These are phyloP conservation scores for Hirschfeldia incana DNA, from an alignment of 345 rosid species.

Conservation along the genomic window DNA sequence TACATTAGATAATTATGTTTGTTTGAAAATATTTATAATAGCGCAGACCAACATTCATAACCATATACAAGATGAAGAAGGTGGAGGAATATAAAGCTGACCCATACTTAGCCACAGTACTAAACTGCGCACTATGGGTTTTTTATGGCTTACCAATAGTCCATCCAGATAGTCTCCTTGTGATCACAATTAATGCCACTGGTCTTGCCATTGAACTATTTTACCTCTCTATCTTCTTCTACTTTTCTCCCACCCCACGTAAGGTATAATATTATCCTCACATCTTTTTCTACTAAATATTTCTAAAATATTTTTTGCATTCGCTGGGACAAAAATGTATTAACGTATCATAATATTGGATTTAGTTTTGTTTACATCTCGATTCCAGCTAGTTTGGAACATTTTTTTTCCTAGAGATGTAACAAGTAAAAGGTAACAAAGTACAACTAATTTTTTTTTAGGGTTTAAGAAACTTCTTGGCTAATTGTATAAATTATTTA, in stretches of 20 bases:
- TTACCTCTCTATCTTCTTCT: slow-evolving; percentile 45
- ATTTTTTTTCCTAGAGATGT: neutral
- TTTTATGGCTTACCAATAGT: slow-evolving; percentile 61
- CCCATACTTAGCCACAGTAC: slow-evolving; percentile 53
- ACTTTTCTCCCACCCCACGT: slow-evolving; percentile 38
- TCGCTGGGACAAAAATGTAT: neutral
- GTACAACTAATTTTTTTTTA: neutral
- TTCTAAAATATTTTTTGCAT: neutral
- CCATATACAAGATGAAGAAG: slow-evolving; percentile 43
- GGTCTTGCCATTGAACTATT: slow-evolving; percentile 46
- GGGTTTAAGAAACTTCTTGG: neutral
- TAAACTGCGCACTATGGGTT: slow-evolving; percentile 55
- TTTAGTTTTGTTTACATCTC: neutral
- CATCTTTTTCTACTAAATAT: neutral
- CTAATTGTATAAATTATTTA: neutral
- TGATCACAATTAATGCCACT: slow-evolving; percentile 46
- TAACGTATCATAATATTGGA: neutral
- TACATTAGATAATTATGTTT: neutral
- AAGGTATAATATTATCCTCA: slow-evolving; percentile 30
- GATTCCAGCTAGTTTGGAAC: neutral
- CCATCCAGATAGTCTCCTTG: slow-evolving; percentile 51
- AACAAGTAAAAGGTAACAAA: neutral
- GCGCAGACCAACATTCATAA: slow-evolving; percentile 48
- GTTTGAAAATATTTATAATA: neutral
- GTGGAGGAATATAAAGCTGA: slow-evolving; percentile 61